Evolutionary conservation across 345 rosid genomes (phyloP), one percentile per base, ranked within the genome.

Genomic region (Citropsis articulata): DNA sequence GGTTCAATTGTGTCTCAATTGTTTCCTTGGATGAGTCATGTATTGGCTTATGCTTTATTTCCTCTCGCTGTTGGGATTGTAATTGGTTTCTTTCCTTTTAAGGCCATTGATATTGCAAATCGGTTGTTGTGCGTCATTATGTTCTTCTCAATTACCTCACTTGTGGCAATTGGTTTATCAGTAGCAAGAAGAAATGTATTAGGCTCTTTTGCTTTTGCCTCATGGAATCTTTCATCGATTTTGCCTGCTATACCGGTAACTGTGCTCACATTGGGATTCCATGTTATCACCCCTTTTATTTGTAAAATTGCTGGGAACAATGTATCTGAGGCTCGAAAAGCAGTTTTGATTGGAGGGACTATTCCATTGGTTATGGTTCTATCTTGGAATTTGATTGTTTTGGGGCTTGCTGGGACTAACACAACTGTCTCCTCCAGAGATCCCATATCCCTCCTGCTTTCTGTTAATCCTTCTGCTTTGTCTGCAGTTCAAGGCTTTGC

Each of bases 401-500:
- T 91, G 87, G 98, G 97, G 83, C 91, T 93, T 57, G 88, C 95
- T 56, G 90, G 95, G 69, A 81, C 81, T 68, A 85, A 69, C 40
- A 76, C 74, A 6, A 77, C 82, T 65, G 78, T 81, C 65, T 69
- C 87, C 69, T 59, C 85, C 57, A 72, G 82, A 72, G 93, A 95
- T 75, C 97, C 98, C 14, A 93, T 95, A 69, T 82, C 97, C 31
- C 89, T 95, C 60, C 81, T 95, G 81, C 91, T 93, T 50, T 95
- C 93, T 35, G 91, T 95, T 63, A 90, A 90, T 83, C 94, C 98
- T 79, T 89, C 97, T 40, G 97, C 97, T 81, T 87, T 93, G 75
- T 82, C 90, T 31, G 94, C 97, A 28, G 98, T 95, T 82, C 98
- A 90, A 83, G 93, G 92, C 65, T 95, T 95, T 75, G 98, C 98